These are phyloP conservation scores for Talaromyces sp. DNA, from an alignment of 2,329 filamentous ascomycete genomes.

Conservation along the genomic window DNA sequence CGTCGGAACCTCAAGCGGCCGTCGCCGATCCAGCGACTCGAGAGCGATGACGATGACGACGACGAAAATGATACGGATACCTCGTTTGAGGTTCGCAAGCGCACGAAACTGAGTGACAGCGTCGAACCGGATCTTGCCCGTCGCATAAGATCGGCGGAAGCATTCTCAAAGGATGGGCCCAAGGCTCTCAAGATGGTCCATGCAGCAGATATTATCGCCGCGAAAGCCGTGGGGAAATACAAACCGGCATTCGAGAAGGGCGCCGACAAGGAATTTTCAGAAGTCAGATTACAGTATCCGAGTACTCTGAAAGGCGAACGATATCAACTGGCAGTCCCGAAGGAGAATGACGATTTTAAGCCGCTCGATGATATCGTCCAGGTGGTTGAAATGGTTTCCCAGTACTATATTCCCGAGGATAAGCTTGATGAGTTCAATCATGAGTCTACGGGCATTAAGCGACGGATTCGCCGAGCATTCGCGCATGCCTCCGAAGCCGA, in stretches of 20 bases:
- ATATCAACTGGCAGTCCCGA: slow-evolving; percentile 74
- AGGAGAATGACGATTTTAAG: slow-evolving; percentile 72
- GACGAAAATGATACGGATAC: slow-evolving; percentile 43
- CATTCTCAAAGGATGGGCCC: slow-evolving; percentile 44
- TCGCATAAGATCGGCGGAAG: slow-evolving; percentile 44
- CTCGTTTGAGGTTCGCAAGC: slow-evolving; percentile 45
- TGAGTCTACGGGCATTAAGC: slow-evolving; percentile 70
- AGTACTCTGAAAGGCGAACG: slow-evolving; percentile 68
- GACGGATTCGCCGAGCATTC: slow-evolving; percentile 72
- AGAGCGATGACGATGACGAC: slow-evolving; percentile 44
- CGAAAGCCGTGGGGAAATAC: slow-evolving; percentile 50
- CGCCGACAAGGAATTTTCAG: slow-evolving; percentile 37
- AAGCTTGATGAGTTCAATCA: slow-evolving; percentile 68
- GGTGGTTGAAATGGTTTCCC: slow-evolving; percentile 67
- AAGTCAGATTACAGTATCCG: slow-evolving; percentile 79
- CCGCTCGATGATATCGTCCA: slow-evolving; percentile 67
- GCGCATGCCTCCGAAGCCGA: slow-evolving; percentile 66
- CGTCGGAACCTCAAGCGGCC: slow-evolving; percentile 37
- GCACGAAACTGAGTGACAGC: slow-evolving; percentile 40
- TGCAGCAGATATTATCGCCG: slow-evolving; percentile 49
- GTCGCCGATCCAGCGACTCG: slow-evolving; percentile 40
- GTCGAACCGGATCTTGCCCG: slow-evolving; percentile 47
- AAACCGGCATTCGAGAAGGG: slow-evolving; percentile 51
- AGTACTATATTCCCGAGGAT: slow-evolving; percentile 73
- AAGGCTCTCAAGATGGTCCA: slow-evolving; percentile 48